Base-by-base conservation (phyloP, 2,329 filamentous ascomycete species). In the Aspergillus sp. region DNA sequence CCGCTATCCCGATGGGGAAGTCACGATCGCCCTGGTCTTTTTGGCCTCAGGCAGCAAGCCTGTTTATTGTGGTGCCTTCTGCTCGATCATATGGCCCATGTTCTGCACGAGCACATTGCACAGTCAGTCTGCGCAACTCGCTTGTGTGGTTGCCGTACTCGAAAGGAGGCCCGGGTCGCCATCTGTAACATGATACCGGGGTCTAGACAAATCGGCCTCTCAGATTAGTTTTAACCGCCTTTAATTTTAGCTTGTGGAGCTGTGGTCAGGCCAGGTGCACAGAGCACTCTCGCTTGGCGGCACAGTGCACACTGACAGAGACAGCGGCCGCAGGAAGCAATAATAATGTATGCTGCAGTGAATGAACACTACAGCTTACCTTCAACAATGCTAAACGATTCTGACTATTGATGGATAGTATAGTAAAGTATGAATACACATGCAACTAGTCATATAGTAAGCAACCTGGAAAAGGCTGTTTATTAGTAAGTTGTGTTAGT, bases 201-300 rank as follows among this genome's bases (percentile, higher is more conserved):
- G 41, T 51, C 48, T 41, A 39, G 30, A 44, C 32, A 36, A 20
- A 34, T 52, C 39, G 20, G 50, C n/a, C 30, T 38, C 42, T 17
- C 30, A 47, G 30, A 39, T 47, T 47, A 53, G 30, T 38, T 30
- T 45, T 45, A n/a, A n/a, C n/a, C 30, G 18, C 20, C 42, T 45
- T 45, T 47, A 53, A 45, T 53, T 45, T 53, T 53, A 53, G 50
- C 26, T 17, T 22, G 50, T 53, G 50, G 50, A 53, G 50, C 50
- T 36, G 39, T 53, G 39, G 17, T 34, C 43, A 53, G 49, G 17
- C 38, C 49, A 36, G 12, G 41, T 53, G 50, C 50, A 47, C 50
- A 53, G 50, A 53, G 50, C 50, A 45, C 26, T 32, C 36, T 52
- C 5, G 50, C 42, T 53, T 53, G 50, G 50, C 42, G 32, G 13